Conservation (phyloP, 2,329 filamentous ascomycete species). For the Endocalyx cinctus region DNA sequence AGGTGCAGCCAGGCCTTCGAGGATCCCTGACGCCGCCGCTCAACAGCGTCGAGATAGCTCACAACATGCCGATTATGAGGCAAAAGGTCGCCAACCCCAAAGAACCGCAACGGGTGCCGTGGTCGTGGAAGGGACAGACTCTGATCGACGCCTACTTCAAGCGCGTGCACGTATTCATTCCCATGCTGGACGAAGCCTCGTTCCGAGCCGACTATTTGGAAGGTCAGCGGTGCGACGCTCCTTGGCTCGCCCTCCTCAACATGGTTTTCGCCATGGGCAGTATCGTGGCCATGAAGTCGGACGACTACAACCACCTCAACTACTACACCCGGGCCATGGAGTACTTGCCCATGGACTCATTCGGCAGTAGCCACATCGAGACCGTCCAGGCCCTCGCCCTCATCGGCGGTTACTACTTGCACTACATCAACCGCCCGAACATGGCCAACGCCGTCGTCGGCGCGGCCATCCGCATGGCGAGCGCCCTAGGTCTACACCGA, state of each 20-base stretch:
- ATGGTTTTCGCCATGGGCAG: conserved; percentile 74
- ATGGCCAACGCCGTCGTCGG: conserved; percentile 71
- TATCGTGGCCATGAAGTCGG: conserved; percentile 60
- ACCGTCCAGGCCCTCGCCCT: conserved; percentile 67
- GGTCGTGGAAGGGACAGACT: conserved; percentile 62
- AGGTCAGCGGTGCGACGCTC: conserved; percentile 58
- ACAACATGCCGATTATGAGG: conserved; percentile 39
- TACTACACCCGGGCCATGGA: conserved; percentile 67
- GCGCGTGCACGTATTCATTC: conserved; percentile 65
- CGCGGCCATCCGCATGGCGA: conserved; percentile 69
- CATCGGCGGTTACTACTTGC: conserved; percentile 71
- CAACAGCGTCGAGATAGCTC: conserved; percentile 41
- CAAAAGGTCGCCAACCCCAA: conserved; percentile 40
- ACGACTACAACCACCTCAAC: conserved; percentile 63
- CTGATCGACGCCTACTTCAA: conserved; percentile 74
- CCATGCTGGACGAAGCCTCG: conserved; percentile 67
- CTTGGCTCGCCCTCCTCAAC: conserved; percentile 70
- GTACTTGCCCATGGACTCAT: conserved; percentile 61
- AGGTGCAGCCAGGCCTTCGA: conserved; percentile 45
- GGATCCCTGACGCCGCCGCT: conserved; percentile 42
- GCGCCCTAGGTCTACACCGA: conserved; percentile 65
- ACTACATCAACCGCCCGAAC: conserved; percentile 73
- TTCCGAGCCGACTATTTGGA: conserved; percentile 63
- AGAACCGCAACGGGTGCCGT: conserved; percentile 46
- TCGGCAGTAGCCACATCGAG: conserved; percentile 68